Base-by-base conservation (phyloP, 2,329 filamentous ascomycete species). In the Calcarisporium arbuscula region DNA sequence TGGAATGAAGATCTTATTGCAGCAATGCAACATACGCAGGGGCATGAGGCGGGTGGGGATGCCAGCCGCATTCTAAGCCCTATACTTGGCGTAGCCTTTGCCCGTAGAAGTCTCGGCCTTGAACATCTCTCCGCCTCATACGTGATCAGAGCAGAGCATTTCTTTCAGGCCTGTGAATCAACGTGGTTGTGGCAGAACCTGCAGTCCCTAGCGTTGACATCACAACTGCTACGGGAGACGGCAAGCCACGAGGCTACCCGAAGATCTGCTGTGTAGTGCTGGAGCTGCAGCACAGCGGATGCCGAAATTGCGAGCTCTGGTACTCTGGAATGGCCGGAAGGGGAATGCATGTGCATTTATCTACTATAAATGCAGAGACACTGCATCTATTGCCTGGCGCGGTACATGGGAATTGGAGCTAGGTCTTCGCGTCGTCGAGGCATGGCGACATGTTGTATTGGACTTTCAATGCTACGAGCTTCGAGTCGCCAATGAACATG, bases 271-370 rank as follows among this genome's bases (percentile, higher is more conserved):
- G 20, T 36, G 32, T 28, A 32, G n/a, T 32, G 54, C 49, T 17
- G 40, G 49, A 1, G 33, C 27, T 8, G 7, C 43, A 34, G 52
- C 42, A n/a, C 46, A 31, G 32, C 31, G 42, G 26, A 60, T 61
- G 52, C 52, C 53, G n/a, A 43, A 41, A 29, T 7, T 60, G 22
- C 45, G 50, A 17, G 54, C 46, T 4, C 36, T 61, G 30, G 52
- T 55, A 30, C 39, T 61, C n/a, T 61, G 56, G 57, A 54, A 60
- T 39, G 50, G 53, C 29, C 33, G 30, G 23, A 48, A 39, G 27
- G 49, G 23, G 11, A 30, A 56, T 39, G 54, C 54, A 15, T 59
- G 46, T 40, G 53, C 54, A 14, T 56, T 61, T 28, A 56, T 56
- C 38, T 59, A 56, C 40, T 44, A 38, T 14, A 34, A 30, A 16